Evolutionary conservation across 2,329 filamentous ascomycete genomes (phyloP), one percentile per base, ranked within the genome.

Genomic region (Paraphoma sp.): DNA sequence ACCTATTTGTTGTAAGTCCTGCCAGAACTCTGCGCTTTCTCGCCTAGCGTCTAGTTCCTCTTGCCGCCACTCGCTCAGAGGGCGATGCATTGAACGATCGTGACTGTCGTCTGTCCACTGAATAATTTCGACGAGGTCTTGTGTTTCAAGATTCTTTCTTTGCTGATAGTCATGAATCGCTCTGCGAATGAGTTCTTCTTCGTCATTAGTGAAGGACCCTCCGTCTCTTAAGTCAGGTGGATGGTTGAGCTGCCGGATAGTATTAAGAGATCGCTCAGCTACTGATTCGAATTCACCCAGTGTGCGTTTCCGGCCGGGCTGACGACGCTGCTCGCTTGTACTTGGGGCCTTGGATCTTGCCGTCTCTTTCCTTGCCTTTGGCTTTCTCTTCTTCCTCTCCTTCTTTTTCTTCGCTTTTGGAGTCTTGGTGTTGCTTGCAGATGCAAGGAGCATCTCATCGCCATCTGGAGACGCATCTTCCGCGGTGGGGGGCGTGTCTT

Each of bases 1-100:
- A 69, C 18, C 79, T 56, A 36, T 68, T 5, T 66, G 63, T 28
- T 64, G 60, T 1, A 76, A 64, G 5, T 76, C 72, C 5, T 72
- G 64, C 64, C 74, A 78, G 30, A 78, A 69, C 12, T 58, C 65
- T 6, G 44, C 43, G 29, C 60, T 59, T 12, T 69, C 61, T 4
- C 51, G 53, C 16, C 51, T 40, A 9, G 62, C 55, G 6, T 51
- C 53, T 14, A 42, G 28, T 10, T 57, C 52, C 28, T 52, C 44
- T 2, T 44, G 45, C 3, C 38, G 23, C 43, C 51, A 48, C 12
- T 57, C 51, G 7, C 14, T 51, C 42, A 45, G 51, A 9, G 30
- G 44, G 1, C 33, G 45, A 17, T 29, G 9, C 6, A 11, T 12
- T 4, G 38, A 41, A 7, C 23, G 16, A 4, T 45, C 51, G 8